phyloP scores from a whole-genome alignment of 441 rosid species.

The Erodium trifolium region DNA sequence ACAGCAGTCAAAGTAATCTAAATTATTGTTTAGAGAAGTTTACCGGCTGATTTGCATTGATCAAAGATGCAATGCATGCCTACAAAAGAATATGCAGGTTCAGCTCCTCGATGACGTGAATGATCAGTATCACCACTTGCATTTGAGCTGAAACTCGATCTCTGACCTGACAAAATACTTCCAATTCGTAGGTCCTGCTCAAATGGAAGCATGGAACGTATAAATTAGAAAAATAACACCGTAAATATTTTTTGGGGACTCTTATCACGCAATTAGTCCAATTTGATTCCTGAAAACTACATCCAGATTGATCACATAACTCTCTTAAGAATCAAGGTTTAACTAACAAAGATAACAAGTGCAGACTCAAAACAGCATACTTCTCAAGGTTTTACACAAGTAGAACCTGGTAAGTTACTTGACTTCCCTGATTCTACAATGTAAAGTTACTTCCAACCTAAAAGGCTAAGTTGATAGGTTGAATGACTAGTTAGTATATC shows the following conservation, averaged over 20 bases:
- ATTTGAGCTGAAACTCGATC: constrained; percentile 78
- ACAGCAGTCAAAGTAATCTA: not conserved
- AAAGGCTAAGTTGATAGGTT: not conserved
- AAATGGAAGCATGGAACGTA: constrained; percentile 12
- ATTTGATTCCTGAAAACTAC: not conserved
- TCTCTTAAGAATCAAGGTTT: not conserved
- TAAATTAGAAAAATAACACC: not conserved
- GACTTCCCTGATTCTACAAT: not conserved
- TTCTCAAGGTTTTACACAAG: not conserved
- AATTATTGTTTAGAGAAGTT: constrained; percentile 6
- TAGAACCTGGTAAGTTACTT: not conserved
- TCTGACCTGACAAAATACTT: constrained; percentile 48
- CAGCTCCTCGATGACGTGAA: constrained; percentile 45
- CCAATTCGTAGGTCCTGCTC: constrained; percentile 62
- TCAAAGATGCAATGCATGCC: constrained; percentile 98
- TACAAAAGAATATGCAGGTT: constrained; percentile 83
- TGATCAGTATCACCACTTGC: constrained; percentile 56
- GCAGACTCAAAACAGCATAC: not conserved
- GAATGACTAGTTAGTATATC: not conserved
- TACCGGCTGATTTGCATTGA: constrained; percentile 95
- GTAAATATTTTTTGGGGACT: not conserved
- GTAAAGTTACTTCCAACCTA: not conserved
- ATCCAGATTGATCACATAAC: not conserved
- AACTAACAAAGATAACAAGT: not conserved
- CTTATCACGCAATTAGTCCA: not conserved